These are phyloP conservation scores for Cladosporium colombiae DNA, from an alignment of 2,329 filamentous ascomycete genomes.

Conservation along the genomic window DNA sequence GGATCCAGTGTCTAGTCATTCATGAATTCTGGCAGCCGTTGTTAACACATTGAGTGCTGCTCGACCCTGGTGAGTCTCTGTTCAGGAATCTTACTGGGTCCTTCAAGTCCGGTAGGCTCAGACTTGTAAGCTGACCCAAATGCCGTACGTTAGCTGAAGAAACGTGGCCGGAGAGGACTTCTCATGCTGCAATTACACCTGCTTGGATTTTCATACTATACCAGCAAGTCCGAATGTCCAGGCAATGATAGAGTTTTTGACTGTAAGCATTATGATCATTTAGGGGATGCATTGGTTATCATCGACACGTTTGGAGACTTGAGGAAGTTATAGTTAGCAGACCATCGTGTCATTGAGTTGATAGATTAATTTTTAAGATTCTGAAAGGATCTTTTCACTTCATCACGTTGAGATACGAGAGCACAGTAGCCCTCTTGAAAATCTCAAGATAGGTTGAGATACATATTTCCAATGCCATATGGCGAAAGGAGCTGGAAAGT, in stretches of 20 bases:
- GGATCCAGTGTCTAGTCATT: not conserved
- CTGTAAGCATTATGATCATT: not conserved
- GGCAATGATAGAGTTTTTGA: not conserved
- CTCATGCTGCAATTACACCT: not conserved
- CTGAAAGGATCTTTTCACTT: not conserved
- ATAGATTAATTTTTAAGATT: not conserved
- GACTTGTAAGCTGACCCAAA: not conserved
- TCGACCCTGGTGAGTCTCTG: not conserved
- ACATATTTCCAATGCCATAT: not conserved
- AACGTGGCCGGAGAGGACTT: not conserved
- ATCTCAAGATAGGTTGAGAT: not conserved
- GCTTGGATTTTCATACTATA: not conserved
- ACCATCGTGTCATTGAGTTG: not conserved
- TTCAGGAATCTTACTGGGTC: not conserved
- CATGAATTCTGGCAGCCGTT: not conserved
- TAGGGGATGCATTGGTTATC: not conserved
- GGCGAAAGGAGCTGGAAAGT: not conserved
- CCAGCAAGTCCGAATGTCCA: not conserved
- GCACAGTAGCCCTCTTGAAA: not conserved
- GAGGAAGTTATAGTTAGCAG: not conserved
- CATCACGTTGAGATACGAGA: not conserved
- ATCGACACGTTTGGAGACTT: not conserved
- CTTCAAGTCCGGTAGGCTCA: not conserved
- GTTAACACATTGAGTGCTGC: not conserved
- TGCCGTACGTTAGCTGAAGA: not conserved